Conservation (phyloP, 2,329 filamentous ascomycete species). For the Colletotrichum endophyticum region DNA sequence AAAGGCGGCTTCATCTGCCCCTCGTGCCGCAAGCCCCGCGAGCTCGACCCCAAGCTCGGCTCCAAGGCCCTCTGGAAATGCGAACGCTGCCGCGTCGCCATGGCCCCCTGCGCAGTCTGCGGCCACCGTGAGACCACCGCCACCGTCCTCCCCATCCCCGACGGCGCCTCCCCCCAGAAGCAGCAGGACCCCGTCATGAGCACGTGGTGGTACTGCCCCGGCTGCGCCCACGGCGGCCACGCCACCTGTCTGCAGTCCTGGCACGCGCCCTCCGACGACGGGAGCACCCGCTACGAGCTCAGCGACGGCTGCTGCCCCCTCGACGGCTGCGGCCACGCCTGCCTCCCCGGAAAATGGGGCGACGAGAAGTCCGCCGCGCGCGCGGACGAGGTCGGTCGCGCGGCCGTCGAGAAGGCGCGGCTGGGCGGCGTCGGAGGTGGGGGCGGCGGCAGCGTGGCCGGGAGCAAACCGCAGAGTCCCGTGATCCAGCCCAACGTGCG, state of each 20-base stretch:
- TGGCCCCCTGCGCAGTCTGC: constrained; percentile 65
- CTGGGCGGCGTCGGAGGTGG: constrained; percentile 19
- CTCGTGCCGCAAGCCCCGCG: constrained; percentile 60
- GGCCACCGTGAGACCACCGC: constrained; percentile 54
- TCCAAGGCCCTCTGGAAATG: constrained; percentile 60
- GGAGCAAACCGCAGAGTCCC: constrained; percentile 31
- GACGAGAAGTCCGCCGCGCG: constrained; percentile 49
- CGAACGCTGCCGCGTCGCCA: constrained; percentile 56
- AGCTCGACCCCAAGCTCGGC: constrained; percentile 51
- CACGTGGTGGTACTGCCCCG: constrained; percentile 69
- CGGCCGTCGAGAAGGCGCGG: constrained; percentile 46
- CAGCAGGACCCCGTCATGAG: constrained; percentile 35
- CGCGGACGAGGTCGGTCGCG: constrained; percentile 58
- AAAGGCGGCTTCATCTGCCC: constrained; percentile 60
- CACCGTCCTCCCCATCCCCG: constrained; percentile 30
- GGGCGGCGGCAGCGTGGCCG: not conserved
- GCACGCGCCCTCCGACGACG: constrained; percentile 49
- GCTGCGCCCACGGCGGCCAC: constrained; percentile 68
- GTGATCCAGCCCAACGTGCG: constrained; percentile 32
- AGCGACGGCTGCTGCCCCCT: constrained; percentile 66
- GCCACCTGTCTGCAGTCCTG: constrained; percentile 63
- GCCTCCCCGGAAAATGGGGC: constrained; percentile 62
- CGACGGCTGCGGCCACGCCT: constrained; percentile 70
- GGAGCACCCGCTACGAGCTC: constrained; percentile 21
- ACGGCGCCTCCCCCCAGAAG: not conserved